phyloP scores from a whole-genome alignment of 345 rosid species.

The Populus ilicifolia region DNA sequence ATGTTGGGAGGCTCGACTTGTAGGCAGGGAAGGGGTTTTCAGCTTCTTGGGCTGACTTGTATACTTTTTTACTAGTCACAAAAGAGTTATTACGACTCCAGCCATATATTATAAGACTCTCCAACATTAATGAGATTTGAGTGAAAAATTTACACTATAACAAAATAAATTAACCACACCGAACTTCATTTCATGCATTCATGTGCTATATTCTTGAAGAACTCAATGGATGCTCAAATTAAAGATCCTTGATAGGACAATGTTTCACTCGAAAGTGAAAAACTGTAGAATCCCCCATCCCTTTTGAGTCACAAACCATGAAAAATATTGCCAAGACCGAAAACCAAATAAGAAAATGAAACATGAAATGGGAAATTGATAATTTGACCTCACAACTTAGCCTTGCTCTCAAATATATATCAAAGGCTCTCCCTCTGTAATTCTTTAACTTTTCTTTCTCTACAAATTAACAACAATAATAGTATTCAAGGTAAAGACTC shows the following conservation, averaged over 20 bases:
- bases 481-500: constrained; percentile 41
- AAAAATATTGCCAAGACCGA: background rate
- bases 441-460: background rate
- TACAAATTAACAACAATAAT: background rate
- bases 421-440: background rate
- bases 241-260: background rate
- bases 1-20: too few species aligned
- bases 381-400: background rate
- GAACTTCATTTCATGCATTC: too few species aligned
- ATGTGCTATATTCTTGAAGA: too few species aligned
- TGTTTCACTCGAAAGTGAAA: background rate
- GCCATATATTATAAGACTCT: too few species aligned
- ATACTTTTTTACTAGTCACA: too few species aligned
- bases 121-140: too few species aligned
- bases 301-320: background rate
- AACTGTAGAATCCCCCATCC: background rate
- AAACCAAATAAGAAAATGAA: background rate
- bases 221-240: background rate
- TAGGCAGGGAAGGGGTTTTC: too few species aligned
- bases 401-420: background rate
- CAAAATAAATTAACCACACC: too few species aligned
- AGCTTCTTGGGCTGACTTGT: too few species aligned
- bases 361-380: background rate
- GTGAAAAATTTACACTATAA: too few species aligned
- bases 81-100: too few species aligned